Percentiles rank a stretch among this genome's conserved stretches.
phyloP scores from a whole-genome alignment of 2,329 filamentous ascomycete genomes.

The Graphium sp. region DNA sequence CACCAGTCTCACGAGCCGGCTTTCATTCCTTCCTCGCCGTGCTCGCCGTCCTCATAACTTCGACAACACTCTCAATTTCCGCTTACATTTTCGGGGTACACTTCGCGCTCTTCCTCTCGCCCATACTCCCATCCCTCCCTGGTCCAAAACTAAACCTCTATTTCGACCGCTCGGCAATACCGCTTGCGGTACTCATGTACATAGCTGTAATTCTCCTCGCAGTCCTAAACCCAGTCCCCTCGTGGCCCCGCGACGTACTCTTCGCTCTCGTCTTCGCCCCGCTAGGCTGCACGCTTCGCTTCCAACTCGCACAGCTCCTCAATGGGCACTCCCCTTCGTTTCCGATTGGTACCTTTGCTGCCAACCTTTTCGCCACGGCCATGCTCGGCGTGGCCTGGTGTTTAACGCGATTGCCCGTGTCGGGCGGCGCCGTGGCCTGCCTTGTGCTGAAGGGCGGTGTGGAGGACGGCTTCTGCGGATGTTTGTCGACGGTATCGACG shows the following conservation, averaged over 20 bases:
- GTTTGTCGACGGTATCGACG: constrained; percentile 49
- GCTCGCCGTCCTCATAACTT: constrained; percentile 56
- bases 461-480: constrained; percentile 52
- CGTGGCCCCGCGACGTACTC: constrained; percentile 59
- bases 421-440: constrained; percentile 41
- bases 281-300: constrained; percentile 58
- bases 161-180: constrained; percentile 42
- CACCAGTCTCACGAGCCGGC: constrained; percentile 31
- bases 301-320: constrained; percentile 53
- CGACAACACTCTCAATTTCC: constrained; percentile 51
- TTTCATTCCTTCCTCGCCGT: constrained; percentile 76
- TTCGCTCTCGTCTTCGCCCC: constrained; percentile 76
- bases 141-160: constrained; percentile 37
- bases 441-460: constrained; percentile 52
- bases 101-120: constrained; percentile 45
- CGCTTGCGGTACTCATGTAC: constrained; percentile 63
- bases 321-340: constrained; percentile 53
- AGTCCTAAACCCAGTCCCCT: constrained; percentile 52
- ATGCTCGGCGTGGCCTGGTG: constrained; percentile 65
- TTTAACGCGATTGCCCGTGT: constrained; percentile 47
- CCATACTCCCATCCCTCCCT: constrained; percentile 41
- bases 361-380: constrained; percentile 63
- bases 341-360: constrained; percentile 71
- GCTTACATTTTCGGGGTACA: constrained; percentile 61
- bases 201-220: constrained; percentile 57